A percentile compares a stretch with the other conserved stretches of the same genome.
Evolutionary conservation across 768 basidiomycete species (phyloP).

Genomic region (Dentipellis sp.): DNA sequence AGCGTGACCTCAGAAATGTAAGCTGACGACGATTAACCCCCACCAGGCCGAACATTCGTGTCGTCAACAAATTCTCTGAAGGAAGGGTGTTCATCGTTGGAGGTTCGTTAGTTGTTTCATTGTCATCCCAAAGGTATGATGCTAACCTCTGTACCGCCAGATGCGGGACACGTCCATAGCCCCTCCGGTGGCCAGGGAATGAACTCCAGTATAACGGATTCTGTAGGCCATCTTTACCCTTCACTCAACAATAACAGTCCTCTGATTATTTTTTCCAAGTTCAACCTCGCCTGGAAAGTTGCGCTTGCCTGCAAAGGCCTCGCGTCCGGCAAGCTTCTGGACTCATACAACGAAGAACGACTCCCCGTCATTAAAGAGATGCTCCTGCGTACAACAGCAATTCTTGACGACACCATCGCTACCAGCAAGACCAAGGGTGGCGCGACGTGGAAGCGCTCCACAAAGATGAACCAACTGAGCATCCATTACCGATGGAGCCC

Average conservation of each 20-base stretch:
- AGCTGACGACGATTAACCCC: neutral
- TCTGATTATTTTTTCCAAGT: neutral
- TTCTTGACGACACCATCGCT: neutral
- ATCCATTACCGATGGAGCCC: conserved; percentile 12
- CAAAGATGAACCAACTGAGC: conserved; percentile 1
- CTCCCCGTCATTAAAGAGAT: conserved; percentile 12
- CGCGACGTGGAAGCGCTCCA: neutral
- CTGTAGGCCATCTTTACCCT: neutral
- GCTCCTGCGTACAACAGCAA: conserved; percentile 5
- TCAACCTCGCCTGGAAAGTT: conserved; percentile 14
- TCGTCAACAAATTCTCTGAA: conserved; percentile 8
- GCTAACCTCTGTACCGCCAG: neutral
- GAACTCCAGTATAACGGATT: neutral
- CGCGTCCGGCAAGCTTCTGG: conserved; percentile 6
- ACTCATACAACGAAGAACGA: conserved; percentile 12
- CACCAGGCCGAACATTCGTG: conserved; percentile 11
- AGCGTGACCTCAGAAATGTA: too few species aligned
- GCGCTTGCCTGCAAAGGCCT: conserved; percentile 8
- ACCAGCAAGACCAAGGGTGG: neutral
- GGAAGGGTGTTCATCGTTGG: conserved; percentile 13
- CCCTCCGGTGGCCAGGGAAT: conserved; percentile 2
- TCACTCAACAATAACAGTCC: too few species aligned
- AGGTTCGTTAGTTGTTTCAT: conserved; percentile 9
- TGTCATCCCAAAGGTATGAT: neutral
- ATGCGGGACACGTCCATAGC: conserved; percentile 3